Conservation (phyloP, 2,329 filamentous ascomycete genomes). For the Colletotrichum tanaceti region DNA sequence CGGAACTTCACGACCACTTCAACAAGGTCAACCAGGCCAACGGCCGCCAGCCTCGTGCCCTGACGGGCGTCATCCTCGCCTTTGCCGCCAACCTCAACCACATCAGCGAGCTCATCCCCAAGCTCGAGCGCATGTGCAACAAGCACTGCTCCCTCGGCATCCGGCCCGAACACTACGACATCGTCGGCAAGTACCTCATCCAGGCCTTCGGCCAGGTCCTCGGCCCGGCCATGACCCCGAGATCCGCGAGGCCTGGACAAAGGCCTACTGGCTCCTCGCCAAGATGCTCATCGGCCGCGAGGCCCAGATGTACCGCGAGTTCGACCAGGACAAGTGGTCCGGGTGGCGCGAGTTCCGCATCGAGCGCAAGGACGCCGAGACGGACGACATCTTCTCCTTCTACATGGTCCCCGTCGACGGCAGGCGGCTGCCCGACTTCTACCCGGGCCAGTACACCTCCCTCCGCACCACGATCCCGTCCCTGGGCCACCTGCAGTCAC, state of each 20-base stretch:
- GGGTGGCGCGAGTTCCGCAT: slow-evolving; percentile 77
- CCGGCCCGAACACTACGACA: slow-evolving; percentile 74
- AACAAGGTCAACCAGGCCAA: slow-evolving; percentile 56
- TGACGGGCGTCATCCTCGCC: slow-evolving; percentile 64
- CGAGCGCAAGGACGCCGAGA: slow-evolving; percentile 72
- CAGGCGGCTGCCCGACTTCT: slow-evolving; percentile 69
- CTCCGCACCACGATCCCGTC: slow-evolving; percentile 68
- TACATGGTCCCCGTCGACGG: slow-evolving; percentile 74
- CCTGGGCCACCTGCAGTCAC: slow-evolving; percentile 69
- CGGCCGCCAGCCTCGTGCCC: slow-evolving; percentile 44
- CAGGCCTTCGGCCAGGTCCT: slow-evolving; percentile 75
- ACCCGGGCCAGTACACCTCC: slow-evolving; percentile 79
- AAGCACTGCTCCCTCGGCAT: slow-evolving; percentile 80
- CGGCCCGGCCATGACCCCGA: slow-evolving; percentile 73
- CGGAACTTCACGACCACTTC: slow-evolving; percentile 76
- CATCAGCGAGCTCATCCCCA: slow-evolving; percentile 65
- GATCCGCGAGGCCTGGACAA: slow-evolving; percentile 74
- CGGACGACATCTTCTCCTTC: slow-evolving; percentile 76
- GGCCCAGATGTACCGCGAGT: slow-evolving; percentile 69
- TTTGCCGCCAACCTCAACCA: slow-evolving; percentile 79
- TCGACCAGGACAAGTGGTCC: slow-evolving; percentile 66
- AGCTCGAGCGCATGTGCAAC: slow-evolving; percentile 70
- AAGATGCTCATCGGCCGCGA: slow-evolving; percentile 78
- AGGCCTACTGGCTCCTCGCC: slow-evolving; percentile 79
- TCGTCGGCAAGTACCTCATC: slow-evolving; percentile 77